Evolutionary conservation across 75 land plant genomes (phyloP).

Genomic region (Ceratopteris richardii): DNA sequence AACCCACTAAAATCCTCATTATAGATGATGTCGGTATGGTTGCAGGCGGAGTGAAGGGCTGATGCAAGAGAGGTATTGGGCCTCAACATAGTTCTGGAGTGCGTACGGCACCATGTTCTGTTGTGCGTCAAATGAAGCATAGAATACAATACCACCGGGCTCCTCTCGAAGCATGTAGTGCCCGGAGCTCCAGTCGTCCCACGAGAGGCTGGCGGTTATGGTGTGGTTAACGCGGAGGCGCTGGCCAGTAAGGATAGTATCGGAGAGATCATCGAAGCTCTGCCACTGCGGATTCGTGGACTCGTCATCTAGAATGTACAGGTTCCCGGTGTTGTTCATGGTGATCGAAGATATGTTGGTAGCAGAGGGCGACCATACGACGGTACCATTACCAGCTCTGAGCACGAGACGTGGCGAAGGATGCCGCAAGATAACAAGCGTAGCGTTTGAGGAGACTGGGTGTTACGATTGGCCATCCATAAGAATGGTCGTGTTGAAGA

Average conservation of each 20-base stretch:
- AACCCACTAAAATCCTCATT: background rate
- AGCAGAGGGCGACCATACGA: background rate
- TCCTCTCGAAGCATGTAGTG: conserved; percentile 7
- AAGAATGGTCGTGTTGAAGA: conserved; percentile 20
- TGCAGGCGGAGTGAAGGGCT: conserved; percentile 6
- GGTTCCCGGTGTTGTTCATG: conserved; percentile 11
- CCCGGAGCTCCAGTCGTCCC: conserved; percentile 3
- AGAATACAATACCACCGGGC: conserved; percentile 11
- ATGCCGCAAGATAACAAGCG: background rate
- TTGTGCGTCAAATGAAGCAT: conserved; percentile 4
- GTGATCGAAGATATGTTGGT: background rate
- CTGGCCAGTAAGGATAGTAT: conserved; percentile 46
- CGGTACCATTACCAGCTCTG: background rate
- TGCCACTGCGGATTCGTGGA: conserved; percentile 47
- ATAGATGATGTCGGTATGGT: conserved; percentile 5
- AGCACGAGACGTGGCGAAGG: background rate
- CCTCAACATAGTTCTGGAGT: conserved; percentile 1
- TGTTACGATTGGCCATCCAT: conserved; percentile 56
- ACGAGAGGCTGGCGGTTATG: background rate
- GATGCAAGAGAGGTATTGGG: background rate
- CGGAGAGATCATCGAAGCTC: conserved; percentile 54
- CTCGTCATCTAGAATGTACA: conserved; percentile 3
- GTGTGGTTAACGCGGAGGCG: conserved; percentile 4
- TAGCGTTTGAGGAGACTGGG: conserved; percentile 16
- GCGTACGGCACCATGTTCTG: conserved; percentile 7